Base-by-base conservation (phyloP, 2,329 filamentous ascomycete genomes). In the Pestalotiopsis sp. region DNA sequence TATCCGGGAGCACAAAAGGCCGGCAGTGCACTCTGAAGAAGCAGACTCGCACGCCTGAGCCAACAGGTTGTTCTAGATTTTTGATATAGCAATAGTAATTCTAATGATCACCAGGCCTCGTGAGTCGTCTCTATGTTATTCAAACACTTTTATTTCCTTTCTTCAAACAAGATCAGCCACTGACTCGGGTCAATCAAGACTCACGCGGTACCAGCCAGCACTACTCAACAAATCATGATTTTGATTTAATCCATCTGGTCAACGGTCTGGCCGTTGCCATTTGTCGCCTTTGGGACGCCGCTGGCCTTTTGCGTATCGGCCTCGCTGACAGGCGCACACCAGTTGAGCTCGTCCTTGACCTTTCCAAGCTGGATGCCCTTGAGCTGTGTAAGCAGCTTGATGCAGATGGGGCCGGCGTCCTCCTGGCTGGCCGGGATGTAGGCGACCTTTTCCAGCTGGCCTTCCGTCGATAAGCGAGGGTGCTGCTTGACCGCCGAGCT, bases 341-440 rank as follows among this genome's bases (percentile, higher is more conserved):
- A 98, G 3, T 88, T 89, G 76, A 94, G 92, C 67, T 83, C 81
- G 77, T 98, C 95, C 78, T 91, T 83, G 56, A 92, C 83, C 80
- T 92, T 93, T 35, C 94, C 94, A 48, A 88, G 86, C 83, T 98
- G 95, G 69, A 98, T 94, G 1, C 89, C 94, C 83, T 97, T 92
- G 66, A 98, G 85, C 66, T 91, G 91, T 26, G 85, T 84, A 68
- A 98, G 81, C 52, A 98, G 84, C 81, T 91, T 91, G 30, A 89
- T 76, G 78, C 90, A 94, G 20, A 92, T 83, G 39, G 91, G 88
- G 0, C 94, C 94, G 0, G 92, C 89, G 67, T 94, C 91, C 67
- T 92, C 87, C 65, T 86, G 83, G 20, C 83, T 75, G 4, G 82
- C 83, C 4, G 84, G 74, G 56, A 90, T 84, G 73, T 88, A 91